Evolutionary conservation across 768 basidiomycete genomes (phyloP), one percentile per base, ranked within the genome.

Genomic region (Rhodocollybia butyracea): DNA sequence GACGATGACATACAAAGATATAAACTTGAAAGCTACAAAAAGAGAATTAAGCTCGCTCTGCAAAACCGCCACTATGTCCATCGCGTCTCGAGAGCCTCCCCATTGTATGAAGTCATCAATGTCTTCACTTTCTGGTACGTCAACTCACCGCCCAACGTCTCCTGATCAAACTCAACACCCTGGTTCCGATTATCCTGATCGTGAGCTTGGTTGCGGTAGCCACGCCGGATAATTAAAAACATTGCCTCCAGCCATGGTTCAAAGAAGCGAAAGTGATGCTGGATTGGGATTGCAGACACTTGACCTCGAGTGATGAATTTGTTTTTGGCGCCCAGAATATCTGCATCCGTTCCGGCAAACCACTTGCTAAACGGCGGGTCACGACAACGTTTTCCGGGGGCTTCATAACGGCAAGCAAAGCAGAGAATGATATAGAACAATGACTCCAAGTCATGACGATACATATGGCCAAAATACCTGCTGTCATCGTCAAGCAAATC

Each of bases 381-480:
- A 15, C 26, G 0, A 45, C 17, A 24, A 15, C 13, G 31, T 5
- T 31, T 11, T 24, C 36, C 32, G 11, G 30, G 47, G 15, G 6
- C 10, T 5, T 19, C 31, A 19, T 50, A 34, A n/a, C 47, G 31
- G 7, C 31, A 50, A 17, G 47, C 36, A 3, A 50, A n/a, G 11
- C 47, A 50, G 15, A 50, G 32, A 19, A 43, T 51, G 24, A 57
- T 38, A 24, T 27, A 57, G 30, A 54, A 43, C 29, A 57, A 13
- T 13, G 56, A 57, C 30, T 57, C 52, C 17, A 57, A 27, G 38
- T 57, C 56, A n/a, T 57, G 56, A 5, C 53, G 38, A 30, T 55
- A 57, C 12, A 43, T 6, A 30, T 55, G 52, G 21, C 13, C 22
- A 15, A 29, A 22, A 2, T 39, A n/a, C 34, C 30, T 36, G 17